These are phyloP conservation scores for Ogataea neopini DNA, from an alignment of 805 yeast genomes.

Conservation along the genomic window DNA sequence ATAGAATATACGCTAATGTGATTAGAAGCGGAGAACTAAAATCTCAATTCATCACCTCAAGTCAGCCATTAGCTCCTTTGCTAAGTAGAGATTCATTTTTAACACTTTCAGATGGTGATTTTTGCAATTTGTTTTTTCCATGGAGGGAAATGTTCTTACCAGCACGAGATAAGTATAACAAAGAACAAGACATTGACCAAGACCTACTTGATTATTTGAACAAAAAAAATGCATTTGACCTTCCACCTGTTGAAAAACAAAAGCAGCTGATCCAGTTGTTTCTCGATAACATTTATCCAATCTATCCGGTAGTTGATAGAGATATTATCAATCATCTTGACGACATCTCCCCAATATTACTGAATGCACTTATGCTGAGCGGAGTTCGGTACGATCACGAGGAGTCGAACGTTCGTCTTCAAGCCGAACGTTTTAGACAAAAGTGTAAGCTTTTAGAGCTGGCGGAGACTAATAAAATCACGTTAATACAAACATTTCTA, in stretches of 20 bases:
- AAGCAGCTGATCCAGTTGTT: constrained; percentile 23
- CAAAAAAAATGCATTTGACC: constrained; percentile 28
- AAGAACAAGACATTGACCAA: constrained; percentile 21
- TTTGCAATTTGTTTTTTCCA: constrained; percentile 33
- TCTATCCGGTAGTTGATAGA: constrained; percentile 34
- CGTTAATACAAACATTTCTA: constrained; percentile 31
- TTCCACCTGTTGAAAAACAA: constrained; percentile 27
- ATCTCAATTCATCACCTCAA: constrained; percentile 33
- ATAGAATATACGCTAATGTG: constrained; percentile 29
- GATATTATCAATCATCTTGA: constrained; percentile 20
- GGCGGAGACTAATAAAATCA: constrained; percentile 31
- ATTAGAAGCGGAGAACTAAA: constrained; percentile 23
- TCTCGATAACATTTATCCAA: constrained; percentile 30
- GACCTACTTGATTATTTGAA: constrained; percentile 27
- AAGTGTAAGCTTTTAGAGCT: constrained; percentile 31
- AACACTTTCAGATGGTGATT: constrained; percentile 33
- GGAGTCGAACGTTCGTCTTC: constrained; percentile 19
- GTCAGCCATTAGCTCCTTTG: constrained; percentile 36
- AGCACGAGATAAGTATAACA: constrained; percentile 15
- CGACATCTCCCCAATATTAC: constrained; percentile 25
- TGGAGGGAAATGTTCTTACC: constrained; percentile 32
- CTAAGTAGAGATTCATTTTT: constrained; percentile 34
- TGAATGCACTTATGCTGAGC: constrained; percentile 32
- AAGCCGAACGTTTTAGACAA: constrained; percentile 26
- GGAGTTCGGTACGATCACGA: constrained; percentile 27